Evolutionary conservation across 2,329 filamentous ascomycete genomes (phyloP).

Genomic region (Colletotrichum eleusines): DNA sequence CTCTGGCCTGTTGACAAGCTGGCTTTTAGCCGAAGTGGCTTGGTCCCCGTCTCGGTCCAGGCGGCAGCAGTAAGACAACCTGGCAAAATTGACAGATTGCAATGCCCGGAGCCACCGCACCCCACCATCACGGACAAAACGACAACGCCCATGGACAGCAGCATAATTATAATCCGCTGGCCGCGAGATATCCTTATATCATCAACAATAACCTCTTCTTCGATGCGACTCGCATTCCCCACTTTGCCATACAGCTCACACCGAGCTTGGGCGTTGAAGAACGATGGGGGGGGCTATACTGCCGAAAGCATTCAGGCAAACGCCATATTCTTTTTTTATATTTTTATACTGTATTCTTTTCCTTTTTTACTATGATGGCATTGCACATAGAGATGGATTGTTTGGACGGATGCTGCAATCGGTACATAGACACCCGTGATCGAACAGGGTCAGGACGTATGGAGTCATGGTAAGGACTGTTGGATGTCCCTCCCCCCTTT

Average conservation of each 20-base stretch:
- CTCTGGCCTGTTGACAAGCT: constrained; percentile 10
- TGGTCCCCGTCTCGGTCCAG: constrained; percentile 19
- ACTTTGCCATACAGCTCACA: constrained; percentile 30
- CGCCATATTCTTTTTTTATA: constrained; percentile 23
- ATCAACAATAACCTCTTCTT: constrained; percentile 17
- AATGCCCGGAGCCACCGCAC: constrained; percentile 9
- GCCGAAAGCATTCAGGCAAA: constrained; percentile 33
- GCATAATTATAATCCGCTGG: constrained; percentile 40
- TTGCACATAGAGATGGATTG: constrained; percentile 41
- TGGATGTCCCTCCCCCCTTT: too few relatives aligned
- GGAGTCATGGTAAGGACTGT: constrained; percentile 41
- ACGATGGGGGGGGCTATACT: constrained; percentile 1
- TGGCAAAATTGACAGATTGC: constrained; percentile 14
- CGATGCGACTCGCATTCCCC: constrained; percentile 21
- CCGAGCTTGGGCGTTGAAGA: constrained; percentile 35
- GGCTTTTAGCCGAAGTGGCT: constrained; percentile 20
- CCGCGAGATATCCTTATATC: constrained; percentile 35
- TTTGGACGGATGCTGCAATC: constrained; percentile 31
- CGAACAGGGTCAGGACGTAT: constrained; percentile 33
- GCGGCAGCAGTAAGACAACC: constrained; percentile 28
- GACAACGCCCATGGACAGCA: constrained; percentile 28
- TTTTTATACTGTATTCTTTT: background rate
- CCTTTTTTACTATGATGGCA: constrained; percentile 9
- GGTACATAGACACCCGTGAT: constrained; percentile 37
- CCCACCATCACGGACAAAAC: constrained; percentile 11